Base-by-base conservation (phyloP, 345 rosid genomes). In the Boechera retrofracta region DNA sequence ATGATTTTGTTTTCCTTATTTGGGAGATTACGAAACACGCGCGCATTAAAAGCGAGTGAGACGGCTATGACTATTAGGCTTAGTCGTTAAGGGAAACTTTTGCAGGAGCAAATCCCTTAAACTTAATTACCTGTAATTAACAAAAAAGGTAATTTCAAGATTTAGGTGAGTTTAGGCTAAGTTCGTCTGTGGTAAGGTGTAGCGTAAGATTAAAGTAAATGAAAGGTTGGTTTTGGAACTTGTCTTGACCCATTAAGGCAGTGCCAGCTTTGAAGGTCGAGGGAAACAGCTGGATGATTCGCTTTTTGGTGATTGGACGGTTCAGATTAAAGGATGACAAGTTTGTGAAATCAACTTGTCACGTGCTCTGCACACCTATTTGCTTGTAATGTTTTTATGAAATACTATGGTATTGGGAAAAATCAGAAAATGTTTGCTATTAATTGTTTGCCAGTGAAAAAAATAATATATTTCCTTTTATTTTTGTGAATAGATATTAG, bases 261-360 rank as follows among this genome's bases (percentile, higher is more conserved):
- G 21, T 66, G 81, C 74, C 81, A 78, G 74, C 77, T 78, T 68
- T 51, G 77, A 32, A 58, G 29, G 21, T 70, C 64, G 64, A 78
- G 73, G 77, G 41, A 67, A 42, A 67, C 78, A 78, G 82, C 82
- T 78, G 78, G 78, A 61, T 42, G 74, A 61, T 67, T 68, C 65
- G 42, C 53, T 60, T 72, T 65, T 49, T 13, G 4, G 5, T 0
- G 7, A 36, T 51, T 16, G 24, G 42, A 72, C 78, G 81, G 81
- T 4, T 53, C 42, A 59, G 81, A 78, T 78, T 66, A 13, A 66
- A 64, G 1, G 71, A 48, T 77, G 60, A 54, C 51, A 38, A 33
- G 57, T 41, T 76, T 32, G 71, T 13, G 36, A 65, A 31, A 56
- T 13, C 74, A 66, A 72, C 74, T 73, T 78, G 73, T 51, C 81